Evolutionary conservation across 2,329 filamentous ascomycete species (phyloP), one percentile per base, ranked within the genome.

Genomic region (Neonectria faginata): DNA sequence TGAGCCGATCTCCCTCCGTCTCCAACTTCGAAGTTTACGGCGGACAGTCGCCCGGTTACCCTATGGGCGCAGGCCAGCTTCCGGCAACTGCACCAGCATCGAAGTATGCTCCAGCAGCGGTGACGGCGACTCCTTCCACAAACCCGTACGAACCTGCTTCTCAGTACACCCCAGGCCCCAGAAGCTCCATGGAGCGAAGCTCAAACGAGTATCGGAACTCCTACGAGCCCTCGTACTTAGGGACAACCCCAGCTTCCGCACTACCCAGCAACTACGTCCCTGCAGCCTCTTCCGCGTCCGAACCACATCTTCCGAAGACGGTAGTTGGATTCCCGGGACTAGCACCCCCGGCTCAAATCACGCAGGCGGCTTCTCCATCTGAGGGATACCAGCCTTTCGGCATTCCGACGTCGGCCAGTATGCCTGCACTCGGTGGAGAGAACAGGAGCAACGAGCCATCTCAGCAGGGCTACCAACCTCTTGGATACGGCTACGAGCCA

Each of bases 1-100:
- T 94, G 64, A 94, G 91, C 75, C 87, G 91, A 45, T 89, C 91
- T 2, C 89, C 91, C 3, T 96, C 92, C 5, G 85, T 77, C 77
- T 88, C 86, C 5, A 89, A 86, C 71, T 88, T 93, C 50, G 94
- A 97, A 70, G 80, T 92, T 6, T 97, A 96, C 75, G 90, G 89
- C 5, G 88, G 86, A 57, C 78, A 74, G 5, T 76, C 78, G 0
- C 75, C 79, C 10, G 68, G 70, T 27, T 79, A 78, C 47, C 66
- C 73, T 5, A 67, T 73, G 65, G 70, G 71, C 18, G 60, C 76
- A 5, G 70, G 74, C 12, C 74, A 80, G 27, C 74, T 80, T 2
- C 73, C 79, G 55, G 74, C 80, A 2, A 72, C 74, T 4, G 70
- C 80, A 1, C 71, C 73, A 5, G 65, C 79, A 5, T 85, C 82